phyloP scores from a whole-genome alignment of 495 filamentous ascomycete species.

The Staphylotrichum longicolle region DNA sequence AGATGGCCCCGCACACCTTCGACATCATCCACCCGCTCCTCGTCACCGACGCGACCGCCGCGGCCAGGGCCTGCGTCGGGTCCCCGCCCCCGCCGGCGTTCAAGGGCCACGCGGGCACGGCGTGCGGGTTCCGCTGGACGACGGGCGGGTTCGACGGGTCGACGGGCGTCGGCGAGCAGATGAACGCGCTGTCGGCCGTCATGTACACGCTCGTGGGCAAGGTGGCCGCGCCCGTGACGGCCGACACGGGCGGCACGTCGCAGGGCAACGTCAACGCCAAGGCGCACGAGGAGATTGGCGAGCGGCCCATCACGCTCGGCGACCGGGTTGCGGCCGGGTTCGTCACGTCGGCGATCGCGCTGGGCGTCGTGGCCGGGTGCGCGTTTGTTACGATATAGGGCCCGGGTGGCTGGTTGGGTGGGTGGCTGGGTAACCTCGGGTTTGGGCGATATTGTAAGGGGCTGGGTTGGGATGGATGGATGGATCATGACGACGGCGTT shows the following conservation, averaged over 20 bases:
- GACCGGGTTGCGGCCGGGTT: conserved; percentile 66
- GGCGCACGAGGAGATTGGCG: conserved; percentile 39
- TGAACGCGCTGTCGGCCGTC: conserved; percentile 67
- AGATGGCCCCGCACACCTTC: conserved; percentile 63
- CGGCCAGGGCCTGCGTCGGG: conserved; percentile 62
- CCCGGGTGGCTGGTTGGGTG: not conserved
- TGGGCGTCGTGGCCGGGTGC: conserved; percentile 50
- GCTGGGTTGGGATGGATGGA: conserved; percentile 1
- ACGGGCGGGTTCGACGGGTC: conserved; percentile 38
- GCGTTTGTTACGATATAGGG: conserved; percentile 43
- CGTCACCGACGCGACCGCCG: conserved; percentile 56
- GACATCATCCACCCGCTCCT: conserved; percentile 58
- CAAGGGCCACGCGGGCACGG: conserved; percentile 48
- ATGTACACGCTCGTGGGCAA: conserved; percentile 58
- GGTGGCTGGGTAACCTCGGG: no score
- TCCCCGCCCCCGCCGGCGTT: conserved; percentile 47
- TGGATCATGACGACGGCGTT: conserved; percentile 7
- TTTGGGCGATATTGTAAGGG: not conserved
- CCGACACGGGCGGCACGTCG: conserved; percentile 62
- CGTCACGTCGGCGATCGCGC: conserved; percentile 57
- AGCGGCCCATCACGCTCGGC: conserved; percentile 48
- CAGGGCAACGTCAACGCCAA: conserved; percentile 58
- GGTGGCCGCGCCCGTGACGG: conserved; percentile 51
- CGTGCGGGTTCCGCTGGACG: conserved; percentile 55
- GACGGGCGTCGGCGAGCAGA: conserved; percentile 66